These are phyloP conservation scores for Syzygium aromaticum DNA, from an alignment of 345 rosid genomes.

Conservation along the genomic window DNA sequence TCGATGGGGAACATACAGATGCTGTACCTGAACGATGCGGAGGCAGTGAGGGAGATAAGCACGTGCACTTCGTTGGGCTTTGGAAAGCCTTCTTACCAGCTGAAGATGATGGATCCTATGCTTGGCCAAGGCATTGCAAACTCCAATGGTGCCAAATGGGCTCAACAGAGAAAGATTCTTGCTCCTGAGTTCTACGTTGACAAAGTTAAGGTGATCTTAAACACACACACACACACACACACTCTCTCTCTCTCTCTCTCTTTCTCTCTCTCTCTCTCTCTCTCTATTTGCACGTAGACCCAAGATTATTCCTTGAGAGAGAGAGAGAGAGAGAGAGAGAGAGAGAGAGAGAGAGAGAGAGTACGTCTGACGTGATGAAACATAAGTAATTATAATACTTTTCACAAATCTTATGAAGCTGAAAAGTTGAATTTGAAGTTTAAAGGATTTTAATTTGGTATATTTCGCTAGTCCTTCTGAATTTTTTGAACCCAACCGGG, in stretches of 20 bases:
- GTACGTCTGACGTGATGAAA: no score
- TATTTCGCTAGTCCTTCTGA: no score
- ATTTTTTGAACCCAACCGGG: no score
- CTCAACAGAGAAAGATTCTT: constrained; percentile 19
- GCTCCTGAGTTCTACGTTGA: constrained; percentile 16
- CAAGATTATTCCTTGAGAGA: no score
- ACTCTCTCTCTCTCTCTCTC: neutral
- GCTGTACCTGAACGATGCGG: constrained; percentile 3
- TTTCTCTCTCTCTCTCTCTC: neutral
- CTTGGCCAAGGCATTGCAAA: constrained; percentile 21
- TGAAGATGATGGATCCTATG: constrained; percentile 6
- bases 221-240: no score
- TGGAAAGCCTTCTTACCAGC: constrained; percentile 21
- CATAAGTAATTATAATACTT: no score
- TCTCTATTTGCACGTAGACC: no score
- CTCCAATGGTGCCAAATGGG: constrained; percentile 19
- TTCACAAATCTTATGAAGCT: no score
- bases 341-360: no score
- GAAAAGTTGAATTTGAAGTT: no score
- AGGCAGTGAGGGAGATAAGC: constrained; percentile 18
- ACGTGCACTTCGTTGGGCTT: constrained; percentile 13
- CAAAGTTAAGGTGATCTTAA: constrained; percentile 15
- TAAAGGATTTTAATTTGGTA: no score
- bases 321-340: no score
- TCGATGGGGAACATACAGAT: constrained; percentile 8